These are phyloP conservation scores for Eustoma russellianum DNA, from an alignment of 257 asterid species.

Conservation along the genomic window DNA sequence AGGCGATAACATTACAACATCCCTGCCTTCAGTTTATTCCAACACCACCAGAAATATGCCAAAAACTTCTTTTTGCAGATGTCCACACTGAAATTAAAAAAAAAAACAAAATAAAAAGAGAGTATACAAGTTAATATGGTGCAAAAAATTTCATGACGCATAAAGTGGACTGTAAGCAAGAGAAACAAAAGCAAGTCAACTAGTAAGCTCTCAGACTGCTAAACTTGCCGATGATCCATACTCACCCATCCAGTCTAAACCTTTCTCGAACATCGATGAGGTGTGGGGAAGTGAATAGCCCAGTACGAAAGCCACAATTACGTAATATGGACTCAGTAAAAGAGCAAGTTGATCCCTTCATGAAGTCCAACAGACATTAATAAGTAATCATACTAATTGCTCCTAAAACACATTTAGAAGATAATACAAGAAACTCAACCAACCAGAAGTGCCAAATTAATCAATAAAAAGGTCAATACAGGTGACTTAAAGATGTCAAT, in stretches of 20 bases:
- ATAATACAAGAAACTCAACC: background rate
- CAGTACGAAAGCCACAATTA: constrained; percentile 75
- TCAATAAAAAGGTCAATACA: background rate
- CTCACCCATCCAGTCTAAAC: constrained; percentile 78
- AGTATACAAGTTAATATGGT: background rate
- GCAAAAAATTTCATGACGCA: too few species aligned
- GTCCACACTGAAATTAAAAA: constrained; percentile 41
- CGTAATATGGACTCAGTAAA: constrained; percentile 81
- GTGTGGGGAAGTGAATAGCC: constrained; percentile 93
- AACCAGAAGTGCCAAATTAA: background rate
- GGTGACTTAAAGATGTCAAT: background rate
- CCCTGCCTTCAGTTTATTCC: constrained; percentile 72
- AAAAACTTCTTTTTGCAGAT: constrained; percentile 77
- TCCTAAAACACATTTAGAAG: constrained; percentile 1
- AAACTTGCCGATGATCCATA: constrained; percentile 3
- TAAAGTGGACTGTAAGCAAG: too few species aligned
- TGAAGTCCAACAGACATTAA: constrained; percentile 15
- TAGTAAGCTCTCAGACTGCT: background rate
- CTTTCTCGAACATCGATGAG: constrained; percentile 94
- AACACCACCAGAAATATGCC: constrained; percentile 96
- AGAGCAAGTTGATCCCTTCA: constrained; percentile 88
- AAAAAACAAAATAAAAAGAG: background rate
- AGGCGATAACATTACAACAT: background rate
- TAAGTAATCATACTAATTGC: constrained; percentile 6
- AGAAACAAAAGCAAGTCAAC: too few species aligned